These are phyloP conservation scores for Aspergillus japonicus DNA, from an alignment of 2,329 filamentous ascomycete species.

Conservation along the genomic window DNA sequence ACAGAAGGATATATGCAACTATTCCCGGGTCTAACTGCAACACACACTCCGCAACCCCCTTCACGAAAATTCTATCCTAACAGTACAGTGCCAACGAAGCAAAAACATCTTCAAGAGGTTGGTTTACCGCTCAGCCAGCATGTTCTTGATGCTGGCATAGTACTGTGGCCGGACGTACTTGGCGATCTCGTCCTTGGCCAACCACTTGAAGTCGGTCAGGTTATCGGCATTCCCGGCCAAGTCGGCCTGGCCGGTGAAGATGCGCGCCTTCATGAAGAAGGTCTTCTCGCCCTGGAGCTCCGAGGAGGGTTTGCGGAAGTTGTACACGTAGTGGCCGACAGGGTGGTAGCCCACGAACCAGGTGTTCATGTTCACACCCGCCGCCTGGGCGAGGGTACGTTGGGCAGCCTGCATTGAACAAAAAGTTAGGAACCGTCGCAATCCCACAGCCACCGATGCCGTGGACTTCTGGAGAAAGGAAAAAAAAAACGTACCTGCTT, in stretches of 20 bases:
- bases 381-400: conserved; percentile 71
- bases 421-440: not conserved
- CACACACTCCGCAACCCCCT: not conserved
- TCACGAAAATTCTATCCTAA: conserved; percentile 10
- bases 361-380: conserved; percentile 95
- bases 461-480: not conserved
- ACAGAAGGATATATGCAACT: conserved; percentile 36
- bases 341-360: conserved; percentile 94
- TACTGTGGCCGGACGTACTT: conserved; percentile 66
- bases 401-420: conserved; percentile 67
- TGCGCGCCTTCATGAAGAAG: conserved; percentile 94
- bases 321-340: conserved; percentile 71
- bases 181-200: conserved; percentile 83
- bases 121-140: conserved; percentile 72
- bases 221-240: conserved; percentile 69
- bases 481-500: conserved; percentile 67
- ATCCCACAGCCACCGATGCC: not conserved
- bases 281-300: conserved; percentile 70
- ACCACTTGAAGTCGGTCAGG: conserved; percentile 83
- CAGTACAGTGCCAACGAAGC: conserved; percentile 8
- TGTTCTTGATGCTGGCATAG: conserved; percentile 73
- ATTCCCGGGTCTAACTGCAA: not conserved
- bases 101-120: too few species aligned
- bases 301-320: conserved; percentile 51
- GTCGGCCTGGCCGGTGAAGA: conserved; percentile 94